Conservation (phyloP, 306 rosid genomes). For the Albizia julibrissin region DNA sequence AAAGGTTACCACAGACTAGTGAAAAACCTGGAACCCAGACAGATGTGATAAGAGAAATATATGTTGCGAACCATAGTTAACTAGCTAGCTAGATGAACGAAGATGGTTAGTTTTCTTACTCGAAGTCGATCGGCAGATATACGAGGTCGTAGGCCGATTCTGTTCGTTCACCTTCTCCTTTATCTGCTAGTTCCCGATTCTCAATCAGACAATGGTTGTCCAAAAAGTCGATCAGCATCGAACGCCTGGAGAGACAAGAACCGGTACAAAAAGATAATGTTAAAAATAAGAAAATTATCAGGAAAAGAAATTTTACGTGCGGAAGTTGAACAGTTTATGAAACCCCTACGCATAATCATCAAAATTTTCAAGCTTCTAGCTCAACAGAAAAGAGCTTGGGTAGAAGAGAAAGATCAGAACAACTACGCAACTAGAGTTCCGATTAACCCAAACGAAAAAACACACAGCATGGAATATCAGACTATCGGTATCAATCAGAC, state of each 20-base stretch:
- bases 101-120: constrained; percentile 14
- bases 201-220: constrained; percentile 46
- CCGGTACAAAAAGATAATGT: background rate
- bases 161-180: background rate
- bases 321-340: background rate
- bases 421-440: background rate
- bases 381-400: background rate
- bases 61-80: too few relatives aligned
- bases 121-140: constrained; percentile 68
- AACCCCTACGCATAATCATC: background rate
- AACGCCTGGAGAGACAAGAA: constrained; percentile 32
- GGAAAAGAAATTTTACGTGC: background rate
- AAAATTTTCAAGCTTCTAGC: background rate
- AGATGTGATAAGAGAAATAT: background rate
- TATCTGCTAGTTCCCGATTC: background rate
- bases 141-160: constrained; percentile 54
- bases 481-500: background rate
- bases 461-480: background rate
- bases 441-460: background rate
- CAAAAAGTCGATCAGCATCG: constrained; percentile 42
- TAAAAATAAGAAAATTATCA: background rate
- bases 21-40: background rate
- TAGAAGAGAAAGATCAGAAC: background rate
- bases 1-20: background rate
- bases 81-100: background rate